Base-by-base conservation (phyloP, 495 filamentous ascomycete genomes). In the Astrothelium subdiscretum region DNA sequence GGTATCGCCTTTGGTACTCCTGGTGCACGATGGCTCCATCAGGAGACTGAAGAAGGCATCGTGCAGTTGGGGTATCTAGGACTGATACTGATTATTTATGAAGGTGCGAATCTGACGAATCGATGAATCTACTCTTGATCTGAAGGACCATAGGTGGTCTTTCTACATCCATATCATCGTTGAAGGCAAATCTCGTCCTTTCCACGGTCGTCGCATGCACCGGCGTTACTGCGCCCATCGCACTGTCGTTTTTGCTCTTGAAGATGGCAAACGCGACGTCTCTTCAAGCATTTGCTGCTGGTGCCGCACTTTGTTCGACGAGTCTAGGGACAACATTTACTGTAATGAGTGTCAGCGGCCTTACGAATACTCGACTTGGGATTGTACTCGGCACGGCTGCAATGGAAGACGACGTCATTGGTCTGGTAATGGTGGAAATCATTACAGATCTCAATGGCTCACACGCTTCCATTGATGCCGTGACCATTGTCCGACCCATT, bases 401-500 rank as follows among this genome's bases (percentile, higher is more conserved):
- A 26, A 87, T 94, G 80, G 78, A 94, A 67, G 90, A 94, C 72
- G 90, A 92, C 74, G 87, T 94, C 1, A 79, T 88, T 20, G 89
- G 89, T 0, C 73, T 92, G 15, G 81, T 94, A 2, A 87, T 92
- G 80, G 84, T 90, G 20, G 83, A 89, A 66, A 77, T 89, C 42
- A 81, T 84, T 29, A 76, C 80, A 2, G 80, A 78, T 54, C 70
- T 85, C 8, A 76, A 78, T 15, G 71, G 66, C 5, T 64, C 62
- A 32, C 54, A 62, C 38, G 59, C 66, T 2, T 71, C 71, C 0
- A 71, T 85, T 60, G 70, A 68, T 48, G 69, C 75, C 0, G 59
- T 76, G 3, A 81, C 77, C 15, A 70, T 87, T 3, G 66, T 85
- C n/a, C 70, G 84, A 44, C 83, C 85, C 0, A 69, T 87, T 22